Percentiles rank a stretch among this genome's conserved stretches.
These are phyloP conservation scores for Coffea eugenioides DNA, from an alignment of 257 asterid species.

Conservation along the genomic window DNA sequence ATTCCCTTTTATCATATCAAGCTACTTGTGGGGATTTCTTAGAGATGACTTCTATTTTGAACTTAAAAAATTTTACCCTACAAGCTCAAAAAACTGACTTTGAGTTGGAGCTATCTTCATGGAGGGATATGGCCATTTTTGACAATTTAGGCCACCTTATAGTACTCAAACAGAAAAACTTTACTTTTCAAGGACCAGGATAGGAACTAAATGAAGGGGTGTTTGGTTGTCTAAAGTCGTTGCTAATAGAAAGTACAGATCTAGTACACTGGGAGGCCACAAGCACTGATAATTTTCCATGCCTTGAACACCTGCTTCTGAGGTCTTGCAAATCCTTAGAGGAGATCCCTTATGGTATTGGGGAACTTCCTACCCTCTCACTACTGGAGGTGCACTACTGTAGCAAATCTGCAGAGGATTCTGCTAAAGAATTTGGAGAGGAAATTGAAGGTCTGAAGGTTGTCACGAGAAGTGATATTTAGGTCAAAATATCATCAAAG, in stretches of 20 bases:
- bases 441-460: too few relatives aligned
- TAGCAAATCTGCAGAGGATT: neutral
- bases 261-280: constrained; percentile 2
- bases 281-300: neutral
- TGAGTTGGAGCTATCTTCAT: too few relatives aligned
- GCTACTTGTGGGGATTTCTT: too few relatives aligned
- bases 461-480: too few relatives aligned
- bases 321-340: neutral
- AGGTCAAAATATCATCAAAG: too few relatives aligned
- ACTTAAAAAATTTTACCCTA: too few relatives aligned
- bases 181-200: neutral
- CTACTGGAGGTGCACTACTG: constrained; percentile 1
- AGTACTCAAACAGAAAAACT: constrained; percentile 9
- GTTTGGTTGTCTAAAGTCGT: neutral
- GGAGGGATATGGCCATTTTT: too few relatives aligned
- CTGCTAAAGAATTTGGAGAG: too few relatives aligned
- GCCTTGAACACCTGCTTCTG: neutral
- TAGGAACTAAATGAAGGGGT: neutral
- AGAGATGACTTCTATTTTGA: too few relatives aligned
- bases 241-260: constrained; percentile 3
- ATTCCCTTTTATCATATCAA: too few relatives aligned
- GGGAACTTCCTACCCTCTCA: neutral
- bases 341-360: constrained; percentile 1
- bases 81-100: too few relatives aligned
- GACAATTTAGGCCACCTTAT: too few relatives aligned